A percentile compares a stretch with the other conserved stretches of the same genome.
Conservation (phyloP, 257 asterid species). For the Phtheirospermum japonicum region DNA sequence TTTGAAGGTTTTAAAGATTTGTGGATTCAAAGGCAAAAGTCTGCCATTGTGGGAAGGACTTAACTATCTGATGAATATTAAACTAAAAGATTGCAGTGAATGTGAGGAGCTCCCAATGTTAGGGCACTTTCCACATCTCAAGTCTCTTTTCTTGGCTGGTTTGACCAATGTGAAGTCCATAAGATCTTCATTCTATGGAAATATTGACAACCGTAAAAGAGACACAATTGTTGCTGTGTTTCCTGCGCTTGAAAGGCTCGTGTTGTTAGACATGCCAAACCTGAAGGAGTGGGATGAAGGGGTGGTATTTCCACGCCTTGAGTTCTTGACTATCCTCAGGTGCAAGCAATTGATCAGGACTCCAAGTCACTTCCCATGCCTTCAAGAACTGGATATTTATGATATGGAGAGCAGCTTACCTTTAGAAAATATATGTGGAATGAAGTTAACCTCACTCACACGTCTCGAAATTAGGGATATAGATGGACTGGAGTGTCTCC, state of each 20-base stretch:
- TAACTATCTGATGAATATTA: constrained; percentile 15
- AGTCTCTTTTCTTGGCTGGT: not conserved
- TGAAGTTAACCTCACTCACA: constrained; percentile 19
- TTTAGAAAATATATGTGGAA: constrained; percentile 18
- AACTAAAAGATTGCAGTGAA: not conserved
- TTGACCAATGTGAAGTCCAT: constrained; percentile 19
- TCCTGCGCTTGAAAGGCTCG: constrained; percentile 27
- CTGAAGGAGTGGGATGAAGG: not conserved
- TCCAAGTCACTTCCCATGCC: constrained; percentile 33
- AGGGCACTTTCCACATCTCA: constrained; percentile 32
- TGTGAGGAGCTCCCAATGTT: constrained; percentile 18
- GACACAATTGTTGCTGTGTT: too few species aligned
- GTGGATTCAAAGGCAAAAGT: constrained; percentile 11
- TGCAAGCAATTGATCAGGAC: constrained; percentile 12
- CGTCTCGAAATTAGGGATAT: not conserved
- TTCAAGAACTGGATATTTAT: not conserved
- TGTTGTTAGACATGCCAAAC: constrained; percentile 22
- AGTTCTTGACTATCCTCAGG: constrained; percentile 5
- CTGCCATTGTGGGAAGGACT: constrained; percentile 22
- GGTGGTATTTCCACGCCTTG: constrained; percentile 28
- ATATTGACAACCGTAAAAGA: not conserved
- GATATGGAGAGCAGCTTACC: not conserved
- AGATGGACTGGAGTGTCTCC: constrained; percentile 2
- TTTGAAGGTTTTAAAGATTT: constrained; percentile 4
- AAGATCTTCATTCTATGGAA: constrained; percentile 12